phyloP scores from a whole-genome alignment of 2,329 filamentous ascomycete species.

The Drechslera avenae region DNA sequence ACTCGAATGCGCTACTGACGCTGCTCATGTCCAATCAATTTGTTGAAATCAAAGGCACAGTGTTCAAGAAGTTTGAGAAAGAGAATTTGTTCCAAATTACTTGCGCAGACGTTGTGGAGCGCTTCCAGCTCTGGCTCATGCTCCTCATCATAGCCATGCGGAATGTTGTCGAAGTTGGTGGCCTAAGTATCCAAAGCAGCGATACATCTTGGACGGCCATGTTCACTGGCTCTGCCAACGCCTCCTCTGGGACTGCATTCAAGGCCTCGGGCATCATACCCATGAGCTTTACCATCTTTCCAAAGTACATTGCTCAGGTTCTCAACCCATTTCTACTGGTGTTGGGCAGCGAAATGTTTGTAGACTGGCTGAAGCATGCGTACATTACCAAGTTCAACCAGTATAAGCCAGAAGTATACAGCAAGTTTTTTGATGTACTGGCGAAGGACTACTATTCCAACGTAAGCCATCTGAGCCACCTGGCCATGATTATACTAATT shows the following conservation, averaged over 20 bases:
- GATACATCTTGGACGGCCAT: slow-evolving; percentile 37
- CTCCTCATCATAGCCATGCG: slow-evolving; percentile 93
- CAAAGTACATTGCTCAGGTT: slow-evolving; percentile 85
- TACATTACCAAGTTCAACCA: slow-evolving; percentile 99
- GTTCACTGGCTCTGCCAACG: slow-evolving; percentile 50
- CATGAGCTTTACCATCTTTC: slow-evolving; percentile 87
- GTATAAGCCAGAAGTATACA: slow-evolving; percentile 87
- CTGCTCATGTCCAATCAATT: slow-evolving; percentile 96
- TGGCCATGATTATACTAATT: slow-evolving; percentile 9
- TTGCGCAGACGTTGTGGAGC: slow-evolving; percentile 94
- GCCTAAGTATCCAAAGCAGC: slow-evolving; percentile 63
- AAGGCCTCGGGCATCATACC: slow-evolving; percentile 79
- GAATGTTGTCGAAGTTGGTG: slow-evolving; percentile 94
- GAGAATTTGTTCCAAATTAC: slow-evolving; percentile 97
- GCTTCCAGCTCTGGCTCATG: slow-evolving; percentile 98
- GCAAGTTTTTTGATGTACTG: slow-evolving; percentile 86
- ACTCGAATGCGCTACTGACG: slow-evolving; percentile 92
- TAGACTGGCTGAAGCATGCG: slow-evolving; percentile 95
- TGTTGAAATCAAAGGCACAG: slow-evolving; percentile 96
- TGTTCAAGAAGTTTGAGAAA: slow-evolving; percentile 99
- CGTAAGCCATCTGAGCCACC: slow-evolving; percentile 53
- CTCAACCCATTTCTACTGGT: slow-evolving; percentile 93
- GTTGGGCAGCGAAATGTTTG: slow-evolving; percentile 92
- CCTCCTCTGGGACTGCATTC: slow-evolving; percentile 56
- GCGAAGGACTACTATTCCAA: slow-evolving; percentile 99